Base-by-base conservation (phyloP, 2,329 filamentous ascomycete genomes). In the Sporothrix dimorphospora region DNA sequence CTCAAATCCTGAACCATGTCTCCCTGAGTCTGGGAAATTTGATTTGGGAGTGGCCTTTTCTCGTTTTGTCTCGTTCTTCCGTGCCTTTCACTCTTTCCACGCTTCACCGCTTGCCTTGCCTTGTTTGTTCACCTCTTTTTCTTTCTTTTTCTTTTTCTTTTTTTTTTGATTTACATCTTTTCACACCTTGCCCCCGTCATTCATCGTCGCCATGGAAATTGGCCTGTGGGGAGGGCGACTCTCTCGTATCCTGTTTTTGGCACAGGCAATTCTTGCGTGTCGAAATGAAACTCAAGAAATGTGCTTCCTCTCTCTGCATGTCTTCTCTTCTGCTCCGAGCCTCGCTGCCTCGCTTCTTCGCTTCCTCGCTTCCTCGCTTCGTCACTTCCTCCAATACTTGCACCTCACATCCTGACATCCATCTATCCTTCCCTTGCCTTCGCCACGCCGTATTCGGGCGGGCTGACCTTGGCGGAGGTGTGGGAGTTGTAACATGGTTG, bases 1-100 rank as follows among this genome's bases (percentile, higher is more conserved):
- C 38, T 66, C 42, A 24, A 53, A 53, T 24, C 65, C 65, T 68
- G 65, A 53, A 51, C 65, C 65, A 40, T 68, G 65, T 38, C 34
- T 45, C n/a, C 49, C 21, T 24, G n/a, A 30, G 27, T 53, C 3
- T 68, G 47, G 30, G 45, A 68, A 40, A 57, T 69, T 69, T 69
- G 49, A 42, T n/a, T 16, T 53, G 21, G 6, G 42, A 16, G 21
- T 34, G 21, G 30, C 7, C 45, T 49, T 21, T 51, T 45, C 51
- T 45, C 12, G 5, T 57, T 68, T 49, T 61, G 21, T 68, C 53
- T 51, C n/a, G 11, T 59, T 30, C 49, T 61, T 47, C 38, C 21
- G 34, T 6, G 19, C 6, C 16, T 16, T 55, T 40, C 27, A 53
- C 68, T 14, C 19, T 59, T 53, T 8, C 55, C 3, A 12, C 3